Evolutionary conservation across 148 eudicot genomes (phyloP).

Genomic region (Suaeda aralocaspica): DNA sequence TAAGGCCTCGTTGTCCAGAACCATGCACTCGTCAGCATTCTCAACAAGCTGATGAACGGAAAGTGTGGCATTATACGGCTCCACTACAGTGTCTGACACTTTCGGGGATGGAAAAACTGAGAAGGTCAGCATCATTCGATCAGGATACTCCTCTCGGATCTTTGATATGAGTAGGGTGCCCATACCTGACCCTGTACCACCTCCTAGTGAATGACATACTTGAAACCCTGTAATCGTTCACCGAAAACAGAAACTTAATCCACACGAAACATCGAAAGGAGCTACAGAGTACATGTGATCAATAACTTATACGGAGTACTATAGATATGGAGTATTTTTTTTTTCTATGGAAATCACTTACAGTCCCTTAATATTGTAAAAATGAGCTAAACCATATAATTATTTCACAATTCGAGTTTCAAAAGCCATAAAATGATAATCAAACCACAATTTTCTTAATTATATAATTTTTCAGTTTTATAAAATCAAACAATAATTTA

Average conservation of each 20-base stretch:
- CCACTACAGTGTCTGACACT: slow-evolving; percentile 63
- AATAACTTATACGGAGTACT: too few relatives aligned
- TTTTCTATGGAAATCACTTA: too few relatives aligned
- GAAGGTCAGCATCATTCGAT: slow-evolving; percentile 31
- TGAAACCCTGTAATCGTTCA: slow-evolving; percentile 42
- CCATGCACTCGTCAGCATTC: slow-evolving; percentile 36
- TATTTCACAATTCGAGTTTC: too few relatives aligned
- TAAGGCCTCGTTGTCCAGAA: too few relatives aligned
- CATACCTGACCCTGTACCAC: slow-evolving; percentile 71
- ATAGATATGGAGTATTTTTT: too few relatives aligned
- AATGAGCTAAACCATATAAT: too few relatives aligned
- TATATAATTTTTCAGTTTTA: too few relatives aligned
- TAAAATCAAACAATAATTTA: too few relatives aligned
- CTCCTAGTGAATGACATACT: slow-evolving; percentile 65
- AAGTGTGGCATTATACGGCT: slow-evolving; percentile 69
- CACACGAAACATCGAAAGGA: background rate
- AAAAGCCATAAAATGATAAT: too few relatives aligned
- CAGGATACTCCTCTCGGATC: slow-evolving; percentile 30
- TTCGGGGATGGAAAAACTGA: slow-evolving; percentile 47
- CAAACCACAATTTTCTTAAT: too few relatives aligned
- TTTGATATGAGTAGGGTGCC: slow-evolving; percentile 46
- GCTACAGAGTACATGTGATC: background rate
- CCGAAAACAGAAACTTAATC: background rate
- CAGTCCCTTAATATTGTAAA: too few relatives aligned
- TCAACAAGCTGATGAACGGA: slow-evolving; percentile 46